A percentile compares a stretch with the other conserved stretches of the same genome.
These are phyloP conservation scores for Pseudocercospora fijiensis DNA, from an alignment of 2,329 filamentous ascomycete genomes.

Conservation along the genomic window DNA sequence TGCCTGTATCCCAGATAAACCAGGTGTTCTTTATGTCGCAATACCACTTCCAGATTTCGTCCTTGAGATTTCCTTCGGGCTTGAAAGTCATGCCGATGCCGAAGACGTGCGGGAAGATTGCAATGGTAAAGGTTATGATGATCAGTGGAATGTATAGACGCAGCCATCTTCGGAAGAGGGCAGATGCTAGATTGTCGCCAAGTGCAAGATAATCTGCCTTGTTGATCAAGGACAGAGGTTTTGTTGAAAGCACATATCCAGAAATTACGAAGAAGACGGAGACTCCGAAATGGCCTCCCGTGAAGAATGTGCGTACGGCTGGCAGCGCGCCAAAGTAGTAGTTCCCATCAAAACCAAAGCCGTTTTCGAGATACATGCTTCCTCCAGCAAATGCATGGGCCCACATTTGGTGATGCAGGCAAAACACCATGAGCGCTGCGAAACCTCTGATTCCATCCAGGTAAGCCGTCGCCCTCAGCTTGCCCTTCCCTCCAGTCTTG, in stretches of 20 bases:
- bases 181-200: conserved; percentile 48
- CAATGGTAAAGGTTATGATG: conserved; percentile 54
- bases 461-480: conserved; percentile 56
- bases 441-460: conserved; percentile 67
- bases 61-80: conserved; percentile 44
- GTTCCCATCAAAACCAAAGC: conserved; percentile 47
- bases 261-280: conserved; percentile 54
- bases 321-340: conserved; percentile 57
- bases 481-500: conserved; percentile 19
- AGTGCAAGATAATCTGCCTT: conserved; percentile 31
- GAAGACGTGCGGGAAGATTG: conserved; percentile 56
- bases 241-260: conserved; percentile 53
- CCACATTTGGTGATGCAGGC: conserved; percentile 60
- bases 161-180: conserved; percentile 53
- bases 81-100: conserved; percentile 35
- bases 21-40: conserved; percentile 67
- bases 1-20: conserved; percentile 62
- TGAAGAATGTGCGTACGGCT: conserved; percentile 59
- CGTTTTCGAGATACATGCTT: conserved; percentile 25
- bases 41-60: conserved; percentile 55
- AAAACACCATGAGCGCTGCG: conserved; percentile 65
- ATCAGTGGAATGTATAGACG: conserved; percentile 55
- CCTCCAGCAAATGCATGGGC: conserved; percentile 44
- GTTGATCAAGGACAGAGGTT: conserved; percentile 45
- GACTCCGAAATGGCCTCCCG: conserved; percentile 61